phyloP scores from a whole-genome alignment of 2,329 filamentous ascomycete species.

The Penicillium verrucosum region DNA sequence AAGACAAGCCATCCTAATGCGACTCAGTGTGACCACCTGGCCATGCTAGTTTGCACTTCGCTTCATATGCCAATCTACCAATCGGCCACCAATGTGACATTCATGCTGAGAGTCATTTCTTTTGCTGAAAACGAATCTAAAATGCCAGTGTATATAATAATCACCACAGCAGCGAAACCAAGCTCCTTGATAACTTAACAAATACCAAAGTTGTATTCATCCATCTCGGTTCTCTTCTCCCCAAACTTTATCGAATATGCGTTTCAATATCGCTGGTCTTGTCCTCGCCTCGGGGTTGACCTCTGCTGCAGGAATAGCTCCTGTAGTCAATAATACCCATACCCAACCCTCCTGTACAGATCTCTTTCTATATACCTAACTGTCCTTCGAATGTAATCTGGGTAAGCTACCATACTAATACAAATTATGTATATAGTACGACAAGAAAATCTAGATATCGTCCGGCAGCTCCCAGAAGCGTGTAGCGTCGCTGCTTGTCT shows the following conservation, averaged over 20 bases:
- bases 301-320: neutral
- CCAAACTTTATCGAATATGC: conserved; percentile 10
- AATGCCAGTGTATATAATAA: neutral
- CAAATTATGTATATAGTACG: conserved; percentile 5
- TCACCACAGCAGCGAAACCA: neutral
- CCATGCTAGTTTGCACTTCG: neutral
- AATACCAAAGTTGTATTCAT: neutral
- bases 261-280: conserved; percentile 7
- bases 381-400: neutral
- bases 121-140: neutral
- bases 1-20: conserved; percentile 4
- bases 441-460: conserved; percentile 12
- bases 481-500: conserved; percentile 21
- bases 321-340: neutral
- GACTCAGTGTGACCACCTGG: conserved; percentile 15
- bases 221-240: neutral
- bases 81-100: conserved; percentile 7
- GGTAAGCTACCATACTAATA: neutral
- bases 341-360: neutral
- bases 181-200: neutral
- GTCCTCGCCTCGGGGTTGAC: conserved; percentile 8
- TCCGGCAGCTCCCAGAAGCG: conserved; percentile 15
- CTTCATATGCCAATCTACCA: neutral
- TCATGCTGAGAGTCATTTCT: neutral
- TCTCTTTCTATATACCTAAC: neutral